Evolutionary conservation across 1,284 basidiomycete species (phyloP), one percentile per base, ranked within the genome.

Genomic region (Singerocomus rubriflavus): DNA sequence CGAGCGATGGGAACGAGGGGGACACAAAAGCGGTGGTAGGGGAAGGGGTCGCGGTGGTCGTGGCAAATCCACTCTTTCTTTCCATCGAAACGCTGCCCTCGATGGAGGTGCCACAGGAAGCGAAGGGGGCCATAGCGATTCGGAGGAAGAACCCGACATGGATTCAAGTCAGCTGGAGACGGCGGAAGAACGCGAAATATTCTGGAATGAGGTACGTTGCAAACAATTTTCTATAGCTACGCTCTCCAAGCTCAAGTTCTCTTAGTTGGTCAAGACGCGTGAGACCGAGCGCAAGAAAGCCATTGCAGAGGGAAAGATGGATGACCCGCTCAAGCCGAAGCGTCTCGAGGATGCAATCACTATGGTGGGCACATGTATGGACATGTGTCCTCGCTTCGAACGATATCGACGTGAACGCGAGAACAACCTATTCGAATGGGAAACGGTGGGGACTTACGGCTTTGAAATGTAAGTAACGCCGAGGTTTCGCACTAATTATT

Each of bases 361-460:
- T 30, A 85, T 98, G 62, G 80, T 90, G 12, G 96, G 96, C 16
- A 95, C 91, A 1, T 98, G 96, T 64, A 73, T 78, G 71, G 87
- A 91, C 56, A 98, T 98, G 93, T 98, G 96, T 67, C 91, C 93
- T 6, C 85, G 89, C 45, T 96, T 92, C 61, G 96, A 99, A 71
- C 78, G 89, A 17, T 93, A 96, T 66, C 82, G 93, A 60, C 80
- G 96, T 40, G 93, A 98, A 68, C 82, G 86, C 52, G 91, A 96
- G 63, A 90, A 91, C 64, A 92, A 94, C 62, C 77, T 98, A 2
- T 87, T 92, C 60, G 83, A 85, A 54, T 89, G 89, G 76, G 96
- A 98, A 75, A 79, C 81, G 55, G 91, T 94, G 69, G 60, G 87
- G 35, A 35, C 42, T 51, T 55, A 50, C 35, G 11, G 41, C 31